These are phyloP conservation scores for Allium fistulosum DNA, from an alignment of 106 monocot species.

Conservation along the genomic window DNA sequence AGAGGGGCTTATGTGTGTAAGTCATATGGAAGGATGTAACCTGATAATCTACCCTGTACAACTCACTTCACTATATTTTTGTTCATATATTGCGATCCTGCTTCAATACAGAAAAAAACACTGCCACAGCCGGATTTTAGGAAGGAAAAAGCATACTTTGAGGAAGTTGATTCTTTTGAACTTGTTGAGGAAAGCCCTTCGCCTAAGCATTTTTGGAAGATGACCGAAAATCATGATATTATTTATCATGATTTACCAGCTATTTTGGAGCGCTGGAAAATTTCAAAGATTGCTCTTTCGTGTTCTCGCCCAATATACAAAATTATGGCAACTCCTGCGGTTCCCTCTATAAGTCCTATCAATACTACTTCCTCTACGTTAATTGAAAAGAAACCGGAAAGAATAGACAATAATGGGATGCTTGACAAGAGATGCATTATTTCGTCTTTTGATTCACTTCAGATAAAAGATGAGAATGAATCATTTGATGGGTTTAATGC, in stretches of 20 bases:
- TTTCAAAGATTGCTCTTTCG: conserved; percentile 42
- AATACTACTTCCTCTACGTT: conserved; percentile 8
- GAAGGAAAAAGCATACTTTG: conserved; percentile 78
- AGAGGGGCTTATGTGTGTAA: too few relatives aligned
- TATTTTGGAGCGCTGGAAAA: conserved; percentile 73
- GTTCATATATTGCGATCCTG: not conserved
- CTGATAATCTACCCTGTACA: too few relatives aligned
- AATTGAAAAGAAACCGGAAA: conserved; percentile 22
- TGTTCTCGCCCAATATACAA: conserved; percentile 15
- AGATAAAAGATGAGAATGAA: conserved; percentile 32
- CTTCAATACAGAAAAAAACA: conserved; percentile 44
- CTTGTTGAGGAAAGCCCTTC: conserved; percentile 86
- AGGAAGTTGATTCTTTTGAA: conserved; percentile 87
- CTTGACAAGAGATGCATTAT: conserved; percentile 15
- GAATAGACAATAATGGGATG: conserved; percentile 8
- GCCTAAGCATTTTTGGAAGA: conserved; percentile 56
- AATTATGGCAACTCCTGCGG: conserved; percentile 14
- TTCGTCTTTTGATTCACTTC: conserved; percentile 42
- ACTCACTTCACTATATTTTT: not conserved
- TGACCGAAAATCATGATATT: conserved; percentile 26
- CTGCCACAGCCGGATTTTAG: conserved; percentile 40
- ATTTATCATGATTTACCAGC: conserved; percentile 51
- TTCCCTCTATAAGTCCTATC: conserved; percentile 7
- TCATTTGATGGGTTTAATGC: conserved; percentile 7
- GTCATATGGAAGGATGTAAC: too few relatives aligned